phyloP scores from a whole-genome alignment of 1,139 yeast species.

The Saccharomyces pastorianus region DNA sequence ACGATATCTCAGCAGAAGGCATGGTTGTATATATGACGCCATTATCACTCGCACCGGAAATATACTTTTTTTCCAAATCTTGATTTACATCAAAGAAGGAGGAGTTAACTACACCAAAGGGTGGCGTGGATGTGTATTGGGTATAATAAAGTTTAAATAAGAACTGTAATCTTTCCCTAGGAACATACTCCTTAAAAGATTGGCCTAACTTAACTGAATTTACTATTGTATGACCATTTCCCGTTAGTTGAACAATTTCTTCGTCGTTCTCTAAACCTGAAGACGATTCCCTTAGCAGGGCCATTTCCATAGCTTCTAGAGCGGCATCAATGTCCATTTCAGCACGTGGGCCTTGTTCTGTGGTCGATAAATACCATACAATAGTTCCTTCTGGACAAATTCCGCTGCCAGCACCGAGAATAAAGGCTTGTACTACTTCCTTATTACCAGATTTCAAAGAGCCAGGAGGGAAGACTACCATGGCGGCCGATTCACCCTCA shows the following conservation, averaged over 20 bases:
- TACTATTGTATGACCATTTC: constrained; percentile 59
- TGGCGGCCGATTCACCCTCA: constrained; percentile 72
- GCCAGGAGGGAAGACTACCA: constrained; percentile 87
- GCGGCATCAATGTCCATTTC: constrained; percentile 76
- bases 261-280: constrained; percentile 43
- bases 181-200: constrained; percentile 74
- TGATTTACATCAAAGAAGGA: constrained; percentile 32
- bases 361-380: constrained; percentile 81
- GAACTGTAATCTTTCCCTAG: constrained; percentile 68
- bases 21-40: constrained; percentile 58
- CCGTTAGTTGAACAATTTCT: constrained; percentile 49
- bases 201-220: constrained; percentile 83
- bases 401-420: constrained; percentile 84
- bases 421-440: constrained; percentile 74
- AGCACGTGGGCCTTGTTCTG: constrained; percentile 64
- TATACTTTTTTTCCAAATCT: constrained; percentile 11
- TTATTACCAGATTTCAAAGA: constrained; percentile 61
- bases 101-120: constrained; percentile 39
- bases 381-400: constrained; percentile 84
- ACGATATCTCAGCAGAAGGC: constrained; percentile 79
- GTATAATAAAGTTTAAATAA: constrained; percentile 72
- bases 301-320: constrained; percentile 64
- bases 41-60: constrained; percentile 33
- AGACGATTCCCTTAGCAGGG: constrained; percentile 72
- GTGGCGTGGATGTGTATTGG: constrained; percentile 57